A percentile compares a stretch with the other conserved stretches of the same genome.
Evolutionary conservation across 345 rosid species (phyloP).

Genomic region (Turnera subulata): DNA sequence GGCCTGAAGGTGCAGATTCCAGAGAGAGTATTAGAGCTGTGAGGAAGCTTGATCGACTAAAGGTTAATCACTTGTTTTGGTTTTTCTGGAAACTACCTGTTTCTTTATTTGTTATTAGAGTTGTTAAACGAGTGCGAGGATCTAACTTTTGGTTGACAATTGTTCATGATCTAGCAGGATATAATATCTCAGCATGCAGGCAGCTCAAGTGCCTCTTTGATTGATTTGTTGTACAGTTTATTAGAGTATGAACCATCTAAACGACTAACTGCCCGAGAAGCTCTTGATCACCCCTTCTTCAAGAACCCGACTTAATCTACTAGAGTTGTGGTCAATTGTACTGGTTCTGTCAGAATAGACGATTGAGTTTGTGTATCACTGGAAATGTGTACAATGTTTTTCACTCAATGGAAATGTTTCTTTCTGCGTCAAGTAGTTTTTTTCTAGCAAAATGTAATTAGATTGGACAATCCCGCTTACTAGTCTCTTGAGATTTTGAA

Average conservation of each 20-base stretch:
- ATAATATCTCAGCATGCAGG: slow-evolving; percentile 48
- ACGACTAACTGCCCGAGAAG: slow-evolving; percentile 62
- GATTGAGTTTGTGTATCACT: too few species aligned
- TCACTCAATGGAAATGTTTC: too few species aligned
- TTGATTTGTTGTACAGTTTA: slow-evolving; percentile 55
- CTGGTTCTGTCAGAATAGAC: neutral
- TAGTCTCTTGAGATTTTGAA: too few species aligned
- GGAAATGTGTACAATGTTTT: too few species aligned
- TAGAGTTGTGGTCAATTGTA: neutral
- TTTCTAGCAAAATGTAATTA: too few species aligned
- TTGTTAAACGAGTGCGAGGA: too few species aligned
- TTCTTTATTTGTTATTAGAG: neutral
- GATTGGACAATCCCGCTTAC: too few species aligned
- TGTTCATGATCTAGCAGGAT: slow-evolving; percentile 33
- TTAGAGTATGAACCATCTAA: slow-evolving; percentile 62
- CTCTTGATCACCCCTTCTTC: slow-evolving; percentile 75
- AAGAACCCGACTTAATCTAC: slow-evolving; percentile 25
- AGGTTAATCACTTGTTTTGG: slow-evolving; percentile 29
- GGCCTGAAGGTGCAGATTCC: slow-evolving; percentile 88
- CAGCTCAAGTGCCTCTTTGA: slow-evolving; percentile 38
- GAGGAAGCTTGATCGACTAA: slow-evolving; percentile 57
- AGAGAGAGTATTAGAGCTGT: slow-evolving; percentile 83
- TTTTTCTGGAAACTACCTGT: neutral
- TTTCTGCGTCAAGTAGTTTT: too few species aligned
- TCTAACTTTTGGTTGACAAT: neutral